Evolutionary conservation across 1,284 basidiomycete species (phyloP).

Genomic region (Papiliotrema terrestris): DNA sequence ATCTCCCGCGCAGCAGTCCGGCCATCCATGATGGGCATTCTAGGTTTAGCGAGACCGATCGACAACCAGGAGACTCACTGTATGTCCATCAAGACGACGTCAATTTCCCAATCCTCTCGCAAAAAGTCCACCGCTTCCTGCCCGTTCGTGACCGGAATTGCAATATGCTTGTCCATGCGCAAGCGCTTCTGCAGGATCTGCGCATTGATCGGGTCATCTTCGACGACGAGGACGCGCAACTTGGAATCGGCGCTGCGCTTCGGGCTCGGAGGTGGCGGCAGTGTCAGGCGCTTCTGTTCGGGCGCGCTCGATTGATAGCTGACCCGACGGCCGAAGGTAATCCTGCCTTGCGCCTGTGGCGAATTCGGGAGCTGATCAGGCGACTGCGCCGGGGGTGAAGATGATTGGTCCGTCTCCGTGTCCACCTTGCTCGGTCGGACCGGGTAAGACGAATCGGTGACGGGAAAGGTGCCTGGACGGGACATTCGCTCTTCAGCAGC

Average conservation of each 20-base stretch:
- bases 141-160: slow-evolving; percentile 68
- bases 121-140: slow-evolving; percentile 69
- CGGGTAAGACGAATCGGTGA: slow-evolving; percentile 47
- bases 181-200: slow-evolving; percentile 69
- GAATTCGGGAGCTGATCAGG: background rate
- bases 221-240: slow-evolving; percentile 66
- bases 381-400: background rate
- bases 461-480: slow-evolving; percentile 40
- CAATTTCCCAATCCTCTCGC: slow-evolving; percentile 57
- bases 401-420: slow-evolving; percentile 14
- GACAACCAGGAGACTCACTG: slow-evolving; percentile 55
- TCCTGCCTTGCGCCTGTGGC: background rate
- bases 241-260: slow-evolving; percentile 23
- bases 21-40: slow-evolving; percentile 80
- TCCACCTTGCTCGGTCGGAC: slow-evolving; percentile 45
- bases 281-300: too few relatives aligned
- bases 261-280: background rate
- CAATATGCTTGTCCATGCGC: slow-evolving; percentile 63
- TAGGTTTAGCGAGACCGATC: slow-evolving; percentile 31
- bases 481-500: slow-evolving; percentile 39
- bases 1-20: slow-evolving; percentile 68
- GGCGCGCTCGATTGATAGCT: background rate
- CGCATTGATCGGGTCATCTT: slow-evolving; percentile 71
- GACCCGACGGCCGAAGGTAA: background rate
- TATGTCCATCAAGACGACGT: slow-evolving; percentile 79